Percentiles rank a stretch among this genome's conserved stretches.
Evolutionary conservation across 2,329 filamentous ascomycete species (phyloP).

Genomic region (Aspergillus felis): DNA sequence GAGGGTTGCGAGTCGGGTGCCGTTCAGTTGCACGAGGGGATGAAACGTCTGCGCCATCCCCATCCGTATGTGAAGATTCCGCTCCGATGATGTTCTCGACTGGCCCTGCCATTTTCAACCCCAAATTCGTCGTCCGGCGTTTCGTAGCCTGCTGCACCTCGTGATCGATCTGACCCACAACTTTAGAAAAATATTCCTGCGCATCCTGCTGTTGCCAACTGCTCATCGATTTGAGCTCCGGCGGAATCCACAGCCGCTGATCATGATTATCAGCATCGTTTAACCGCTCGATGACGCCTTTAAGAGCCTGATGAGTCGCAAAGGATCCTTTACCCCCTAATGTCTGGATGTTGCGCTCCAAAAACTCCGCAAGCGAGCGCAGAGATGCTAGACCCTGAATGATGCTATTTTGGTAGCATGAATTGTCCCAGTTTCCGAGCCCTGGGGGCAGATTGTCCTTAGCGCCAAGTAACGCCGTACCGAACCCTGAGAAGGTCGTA

Average conservation of each 20-base stretch:
- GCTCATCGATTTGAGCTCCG: constrained; percentile 82
- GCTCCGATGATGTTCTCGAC: constrained; percentile 31
- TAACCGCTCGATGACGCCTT: constrained; percentile 64
- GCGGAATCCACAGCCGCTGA: constrained; percentile 74
- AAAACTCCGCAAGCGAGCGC: constrained; percentile 63
- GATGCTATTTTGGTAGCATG: constrained; percentile 96
- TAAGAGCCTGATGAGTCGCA: constrained; percentile 54
- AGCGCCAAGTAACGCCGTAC: constrained; percentile 39
- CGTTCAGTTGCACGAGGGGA: constrained; percentile 12
- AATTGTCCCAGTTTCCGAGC: constrained; percentile 88
- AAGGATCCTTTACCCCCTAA: constrained; percentile 36
- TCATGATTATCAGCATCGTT: constrained; percentile 69
- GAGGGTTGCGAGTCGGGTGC: constrained; percentile 60
- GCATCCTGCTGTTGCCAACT: constrained; percentile 97
- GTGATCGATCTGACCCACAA: constrained; percentile 79
- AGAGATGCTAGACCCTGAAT: constrained; percentile 80
- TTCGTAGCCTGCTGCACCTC: constrained; percentile 58
- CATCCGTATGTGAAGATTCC: constrained; percentile 7
- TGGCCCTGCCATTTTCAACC: constrained; percentile 36
- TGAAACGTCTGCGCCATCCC: constrained; percentile 12
- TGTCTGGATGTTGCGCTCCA: constrained; percentile 45
- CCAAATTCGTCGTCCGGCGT: constrained; percentile 41
- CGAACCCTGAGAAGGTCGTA: constrained; percentile 52
- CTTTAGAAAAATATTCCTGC: constrained; percentile 91
- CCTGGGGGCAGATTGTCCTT: constrained; percentile 50